These are phyloP conservation scores for Mortierella sp. DNA, from an alignment of 371 early-diverging fungal genomes.

Conservation along the genomic window DNA sequence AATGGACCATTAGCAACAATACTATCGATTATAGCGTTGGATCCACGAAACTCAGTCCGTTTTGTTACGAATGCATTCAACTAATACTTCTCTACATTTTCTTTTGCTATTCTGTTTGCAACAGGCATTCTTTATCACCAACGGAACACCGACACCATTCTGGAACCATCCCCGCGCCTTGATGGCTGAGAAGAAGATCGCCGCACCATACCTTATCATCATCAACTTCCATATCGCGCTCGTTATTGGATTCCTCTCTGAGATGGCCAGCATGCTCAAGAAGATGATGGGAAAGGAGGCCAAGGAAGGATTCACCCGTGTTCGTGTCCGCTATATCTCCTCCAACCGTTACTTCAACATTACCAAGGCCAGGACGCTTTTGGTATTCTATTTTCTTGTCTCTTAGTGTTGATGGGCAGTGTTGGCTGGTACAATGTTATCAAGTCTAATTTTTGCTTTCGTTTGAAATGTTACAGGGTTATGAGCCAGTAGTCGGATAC, in stretches of 20 bases:
- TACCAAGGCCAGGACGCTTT: constrained; percentile 80
- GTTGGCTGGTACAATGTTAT: too few species aligned
- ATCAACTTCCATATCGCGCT: constrained; percentile 52
- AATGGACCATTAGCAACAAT: too few species aligned
- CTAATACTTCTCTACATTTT: too few species aligned
- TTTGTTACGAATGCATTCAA: too few species aligned
- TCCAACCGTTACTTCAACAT: constrained; percentile 83
- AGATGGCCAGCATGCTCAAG: constrained; percentile 40
- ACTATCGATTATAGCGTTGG: too few species aligned
- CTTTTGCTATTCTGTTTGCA: too few species aligned
- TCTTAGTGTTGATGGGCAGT: too few species aligned
- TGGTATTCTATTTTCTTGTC: constrained; percentile 63
- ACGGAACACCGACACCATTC: constrained; percentile 92
- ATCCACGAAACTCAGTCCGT: too few species aligned
- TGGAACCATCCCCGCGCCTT: constrained; percentile 84
- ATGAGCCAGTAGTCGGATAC: constrained; percentile 48
- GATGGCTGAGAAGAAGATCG: constrained; percentile 45
- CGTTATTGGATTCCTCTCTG: constrained; percentile 46
- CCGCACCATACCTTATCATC: constrained; percentile 42
- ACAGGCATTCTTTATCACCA: constrained; percentile 91
- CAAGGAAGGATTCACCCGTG: constrained; percentile 54
- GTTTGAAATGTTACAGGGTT: constrained; percentile 28
- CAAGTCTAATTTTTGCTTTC: too few species aligned
- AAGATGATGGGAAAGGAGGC: constrained; percentile 51
- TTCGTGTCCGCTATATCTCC: constrained; percentile 48